A percentile compares a stretch with the other conserved stretches of the same genome.
These are phyloP conservation scores for Asterophora parasitica DNA, from an alignment of 768 basidiomycete species.

Conservation along the genomic window DNA sequence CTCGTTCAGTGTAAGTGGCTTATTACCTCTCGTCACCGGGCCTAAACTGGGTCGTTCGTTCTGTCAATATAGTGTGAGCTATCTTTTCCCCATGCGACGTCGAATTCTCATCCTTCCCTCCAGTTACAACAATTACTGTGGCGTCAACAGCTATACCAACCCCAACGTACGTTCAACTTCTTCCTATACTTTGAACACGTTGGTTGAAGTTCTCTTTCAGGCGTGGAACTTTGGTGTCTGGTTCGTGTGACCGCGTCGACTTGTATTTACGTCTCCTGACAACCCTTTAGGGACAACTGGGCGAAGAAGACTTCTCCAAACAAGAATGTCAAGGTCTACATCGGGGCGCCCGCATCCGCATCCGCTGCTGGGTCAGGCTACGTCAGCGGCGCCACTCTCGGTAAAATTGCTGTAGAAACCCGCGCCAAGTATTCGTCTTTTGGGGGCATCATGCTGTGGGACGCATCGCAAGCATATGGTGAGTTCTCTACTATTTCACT, in stretches of 20 bases:
- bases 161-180: slow-evolving; percentile 27
- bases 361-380: slow-evolving; percentile 56
- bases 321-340: slow-evolving; percentile 56
- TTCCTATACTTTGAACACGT: neutral
- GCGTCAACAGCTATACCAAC: slow-evolving; percentile 49
- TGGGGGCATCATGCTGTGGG: slow-evolving; percentile 58
- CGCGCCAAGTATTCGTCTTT: slow-evolving; percentile 57
- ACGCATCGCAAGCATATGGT: slow-evolving; percentile 43
- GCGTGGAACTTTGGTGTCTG: slow-evolving; percentile 61
- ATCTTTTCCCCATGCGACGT: neutral
- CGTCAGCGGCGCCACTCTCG: slow-evolving; percentile 41
- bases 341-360: slow-evolving; percentile 56
- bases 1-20: slow-evolving; percentile 10
- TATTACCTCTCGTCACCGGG: neutral
- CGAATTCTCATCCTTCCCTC: neutral
- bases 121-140: slow-evolving; percentile 26
- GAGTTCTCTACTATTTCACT: slow-evolving; percentile 27
- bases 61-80: slow-evolving; percentile 5
- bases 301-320: slow-evolving; percentile 54
- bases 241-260: slow-evolving; percentile 14
- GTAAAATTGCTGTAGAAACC: slow-evolving; percentile 42
- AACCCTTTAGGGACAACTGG: slow-evolving; percentile 52
- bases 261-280: neutral
- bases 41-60: neutral
- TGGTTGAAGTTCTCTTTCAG: slow-evolving; percentile 28